These are phyloP conservation scores for Smallanthus sonchifolius DNA, from an alignment of 129 eudicot species.

Conservation along the genomic window DNA sequence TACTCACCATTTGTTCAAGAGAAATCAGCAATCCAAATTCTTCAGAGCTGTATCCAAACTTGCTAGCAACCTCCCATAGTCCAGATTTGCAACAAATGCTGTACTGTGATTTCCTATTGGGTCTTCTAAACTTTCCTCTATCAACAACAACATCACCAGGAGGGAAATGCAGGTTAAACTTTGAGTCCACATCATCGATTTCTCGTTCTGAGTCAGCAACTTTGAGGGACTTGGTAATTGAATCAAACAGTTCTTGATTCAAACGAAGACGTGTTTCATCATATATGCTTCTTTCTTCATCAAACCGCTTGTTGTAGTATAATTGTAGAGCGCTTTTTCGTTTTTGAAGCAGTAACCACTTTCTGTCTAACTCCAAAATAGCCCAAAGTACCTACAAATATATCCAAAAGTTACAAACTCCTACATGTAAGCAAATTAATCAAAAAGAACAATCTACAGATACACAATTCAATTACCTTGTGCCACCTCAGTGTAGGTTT, in stretches of 20 bases:
- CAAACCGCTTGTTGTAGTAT: slow-evolving; percentile 71
- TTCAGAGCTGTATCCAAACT: slow-evolving; percentile 92
- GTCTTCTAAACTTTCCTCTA: slow-evolving; percentile 83
- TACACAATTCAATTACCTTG: slow-evolving; percentile 45
- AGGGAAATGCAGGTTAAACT: slow-evolving; percentile 88
- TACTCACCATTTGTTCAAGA: slow-evolving; percentile 65
- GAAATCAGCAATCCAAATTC: slow-evolving; percentile 85
- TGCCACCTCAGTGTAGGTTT: slow-evolving; percentile 75
- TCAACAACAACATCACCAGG: slow-evolving; percentile 68
- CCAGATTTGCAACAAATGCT: slow-evolving; percentile 83
- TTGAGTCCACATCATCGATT: slow-evolving; percentile 89
- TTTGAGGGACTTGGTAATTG: slow-evolving; percentile 61
- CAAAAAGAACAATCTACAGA: background rate
- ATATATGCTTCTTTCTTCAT: slow-evolving; percentile 59
- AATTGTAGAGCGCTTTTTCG: slow-evolving; percentile 69
- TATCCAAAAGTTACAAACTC: background rate
- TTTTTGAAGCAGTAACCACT: slow-evolving; percentile 92
- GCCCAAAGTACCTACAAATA: slow-evolving; percentile 74
- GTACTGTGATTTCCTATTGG: slow-evolving; percentile 81
- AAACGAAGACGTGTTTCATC: slow-evolving; percentile 66
- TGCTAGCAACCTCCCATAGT: slow-evolving; percentile 82
- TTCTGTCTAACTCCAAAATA: slow-evolving; percentile 73
- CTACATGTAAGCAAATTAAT: background rate
- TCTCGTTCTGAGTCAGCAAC: slow-evolving; percentile 90
- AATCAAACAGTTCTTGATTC: slow-evolving; percentile 61